Evolutionary conservation across 129 eudicot genomes (phyloP).

Genomic region (Helianthus tuberosus): DNA sequence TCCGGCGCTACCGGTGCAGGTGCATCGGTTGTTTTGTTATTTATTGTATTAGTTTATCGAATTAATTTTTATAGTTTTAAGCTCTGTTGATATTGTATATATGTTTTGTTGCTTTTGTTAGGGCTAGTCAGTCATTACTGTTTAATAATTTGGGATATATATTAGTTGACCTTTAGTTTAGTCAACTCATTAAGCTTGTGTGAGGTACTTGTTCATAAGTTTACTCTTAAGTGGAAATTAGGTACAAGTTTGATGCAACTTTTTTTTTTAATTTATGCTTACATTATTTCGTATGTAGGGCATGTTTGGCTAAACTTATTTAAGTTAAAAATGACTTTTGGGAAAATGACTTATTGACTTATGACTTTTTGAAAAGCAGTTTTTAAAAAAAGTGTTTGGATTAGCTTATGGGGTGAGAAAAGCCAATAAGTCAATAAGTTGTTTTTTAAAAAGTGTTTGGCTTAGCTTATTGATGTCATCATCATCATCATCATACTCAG

Average conservation of each 20-base stretch:
- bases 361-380: too few relatives aligned
- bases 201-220: not conserved
- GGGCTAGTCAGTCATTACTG: not conserved
- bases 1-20: constrained; percentile 93
- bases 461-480: too few relatives aligned
- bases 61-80: not conserved
- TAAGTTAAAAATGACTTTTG: too few relatives aligned
- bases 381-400: too few relatives aligned
- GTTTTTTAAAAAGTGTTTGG: too few relatives aligned
- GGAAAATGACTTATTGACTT: too few relatives aligned
- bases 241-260: not conserved
- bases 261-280: not conserved
- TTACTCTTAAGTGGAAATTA: too few relatives aligned
- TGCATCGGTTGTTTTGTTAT: constrained; percentile 3
- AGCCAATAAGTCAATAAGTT: too few relatives aligned
- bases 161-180: constrained; percentile 19
- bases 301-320: too few relatives aligned
- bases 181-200: constrained; percentile 15
- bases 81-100: not conserved
- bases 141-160: not conserved
- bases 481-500: too few relatives aligned
- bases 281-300: not conserved
- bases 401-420: too few relatives aligned
- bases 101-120: constrained; percentile 3
- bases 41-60: not conserved